These are phyloP conservation scores for Alternaria longipes DNA, from an alignment of 2,329 filamentous ascomycete species.

Conservation along the genomic window DNA sequence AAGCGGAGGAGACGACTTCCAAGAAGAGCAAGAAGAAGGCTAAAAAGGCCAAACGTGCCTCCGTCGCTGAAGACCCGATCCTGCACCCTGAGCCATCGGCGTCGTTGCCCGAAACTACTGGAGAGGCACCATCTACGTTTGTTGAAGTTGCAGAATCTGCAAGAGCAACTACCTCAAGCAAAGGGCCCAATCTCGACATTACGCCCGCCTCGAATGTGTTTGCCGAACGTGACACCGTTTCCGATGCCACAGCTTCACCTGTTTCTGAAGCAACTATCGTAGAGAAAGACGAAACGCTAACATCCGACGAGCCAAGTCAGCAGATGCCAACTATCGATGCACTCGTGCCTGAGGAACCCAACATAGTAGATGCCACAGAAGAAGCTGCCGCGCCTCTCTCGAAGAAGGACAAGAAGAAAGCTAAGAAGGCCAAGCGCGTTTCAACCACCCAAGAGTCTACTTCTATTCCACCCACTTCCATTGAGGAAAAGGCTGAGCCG, in stretches of 20 bases:
- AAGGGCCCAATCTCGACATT: not conserved
- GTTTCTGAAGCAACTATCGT: not conserved
- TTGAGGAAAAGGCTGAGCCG: slow-evolving; percentile 18
- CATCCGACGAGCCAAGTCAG: not conserved
- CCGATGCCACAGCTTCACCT: not conserved
- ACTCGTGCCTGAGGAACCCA: not conserved
- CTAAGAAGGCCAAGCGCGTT: slow-evolving; percentile 30
- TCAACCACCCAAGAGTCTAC: slow-evolving; percentile 17
- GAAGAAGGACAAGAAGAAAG: slow-evolving; percentile 33
- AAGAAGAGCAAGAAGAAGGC: slow-evolving; percentile 37
- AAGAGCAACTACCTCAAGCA: not conserved
- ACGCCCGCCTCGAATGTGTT: not conserved
- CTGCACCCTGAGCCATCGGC: not conserved
- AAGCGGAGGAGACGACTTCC: slow-evolving; percentile 16
- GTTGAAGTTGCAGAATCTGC: not conserved
- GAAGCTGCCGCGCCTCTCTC: slow-evolving; percentile 16
- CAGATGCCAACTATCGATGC: not conserved
- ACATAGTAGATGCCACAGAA: not conserved
- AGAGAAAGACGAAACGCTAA: not conserved
- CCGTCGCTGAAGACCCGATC: slow-evolving; percentile 15
- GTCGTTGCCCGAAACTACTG: not conserved
- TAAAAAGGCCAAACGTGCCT: slow-evolving; percentile 29
- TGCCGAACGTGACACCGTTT: not conserved
- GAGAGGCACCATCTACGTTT: not conserved
- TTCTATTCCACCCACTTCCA: slow-evolving; percentile 7